Evolutionary conservation across 805 yeast species (phyloP).

Genomic region (Candida namnaoensis): DNA sequence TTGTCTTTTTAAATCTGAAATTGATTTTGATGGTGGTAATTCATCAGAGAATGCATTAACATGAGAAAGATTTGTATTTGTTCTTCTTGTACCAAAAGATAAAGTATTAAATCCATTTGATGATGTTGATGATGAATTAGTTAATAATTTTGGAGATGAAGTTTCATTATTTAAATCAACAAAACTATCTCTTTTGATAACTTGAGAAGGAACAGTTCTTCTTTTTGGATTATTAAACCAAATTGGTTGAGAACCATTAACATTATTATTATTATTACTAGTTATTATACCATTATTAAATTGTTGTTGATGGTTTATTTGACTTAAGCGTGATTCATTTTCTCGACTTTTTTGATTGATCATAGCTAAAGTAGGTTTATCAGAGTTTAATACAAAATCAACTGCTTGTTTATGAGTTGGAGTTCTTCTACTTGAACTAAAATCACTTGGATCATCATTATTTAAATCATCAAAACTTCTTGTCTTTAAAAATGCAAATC

Average conservation of each 20-base stretch:
- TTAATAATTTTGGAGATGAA: constrained; percentile 7
- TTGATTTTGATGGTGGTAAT: constrained; percentile 31
- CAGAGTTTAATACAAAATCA: constrained; percentile 9
- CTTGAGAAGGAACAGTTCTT: constrained; percentile 37
- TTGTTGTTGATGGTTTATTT: constrained; percentile 1
- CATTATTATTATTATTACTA: no score
- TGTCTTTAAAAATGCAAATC: constrained; percentile 13
- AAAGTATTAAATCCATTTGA: constrained; percentile 26
- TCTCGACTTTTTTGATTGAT: constrained; percentile 14
- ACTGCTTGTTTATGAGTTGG: constrained; percentile 14
- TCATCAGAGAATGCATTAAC: constrained; percentile 26
- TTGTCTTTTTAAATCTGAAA: constrained; percentile 31
- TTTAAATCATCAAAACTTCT: constrained; percentile 11
- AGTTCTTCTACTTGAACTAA: constrained; percentile 16
- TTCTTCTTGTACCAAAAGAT: constrained; percentile 28
- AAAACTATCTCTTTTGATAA: constrained; percentile 30
- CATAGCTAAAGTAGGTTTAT: constrained; percentile 12
- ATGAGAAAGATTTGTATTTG: constrained; percentile 12
- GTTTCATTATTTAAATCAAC: constrained; percentile 15
- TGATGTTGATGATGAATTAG: constrained; percentile 5
- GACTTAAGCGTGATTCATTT: neutral
- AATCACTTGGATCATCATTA: neutral
- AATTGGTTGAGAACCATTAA: constrained; percentile 11
- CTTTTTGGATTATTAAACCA: constrained; percentile 36
- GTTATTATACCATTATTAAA: neutral